Evolutionary conservation across 164 flowering plant genomes (phyloP).

Genomic region (Dillenia turbinata): DNA sequence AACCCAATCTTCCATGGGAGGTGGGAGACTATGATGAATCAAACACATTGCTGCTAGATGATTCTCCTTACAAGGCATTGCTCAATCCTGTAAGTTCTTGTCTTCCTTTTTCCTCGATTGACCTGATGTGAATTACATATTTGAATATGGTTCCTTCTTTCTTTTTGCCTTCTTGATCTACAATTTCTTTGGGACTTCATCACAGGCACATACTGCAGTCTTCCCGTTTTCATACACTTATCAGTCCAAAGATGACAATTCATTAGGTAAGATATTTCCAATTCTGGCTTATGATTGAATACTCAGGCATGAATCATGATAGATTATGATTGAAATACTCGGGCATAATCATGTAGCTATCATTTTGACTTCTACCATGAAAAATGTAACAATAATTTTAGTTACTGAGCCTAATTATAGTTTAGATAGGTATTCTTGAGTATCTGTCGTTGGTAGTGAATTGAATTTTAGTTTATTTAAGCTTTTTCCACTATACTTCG

Average conservation of each 20-base stretch:
- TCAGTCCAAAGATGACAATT: constrained; percentile 38
- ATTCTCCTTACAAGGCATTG: constrained; percentile 89
- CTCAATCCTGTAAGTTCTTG: constrained; percentile 68
- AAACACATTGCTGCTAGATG: constrained; percentile 85
- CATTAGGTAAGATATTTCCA: constrained; percentile 55
- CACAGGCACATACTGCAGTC: constrained; percentile 61
- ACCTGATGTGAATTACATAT: neutral
- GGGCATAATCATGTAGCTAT: too few relatives aligned
- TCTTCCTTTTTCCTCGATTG: neutral
- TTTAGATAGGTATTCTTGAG: too few relatives aligned
- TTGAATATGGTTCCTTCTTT: neutral
- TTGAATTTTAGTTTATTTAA: too few relatives aligned
- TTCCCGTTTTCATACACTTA: constrained; percentile 64
- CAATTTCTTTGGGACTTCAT: neutral
- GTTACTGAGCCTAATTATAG: too few relatives aligned
- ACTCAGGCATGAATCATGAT: too few relatives aligned
- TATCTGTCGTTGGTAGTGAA: too few relatives aligned
- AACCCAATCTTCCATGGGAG: constrained; percentile 62
- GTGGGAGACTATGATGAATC: constrained; percentile 62
- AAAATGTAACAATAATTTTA: too few relatives aligned
- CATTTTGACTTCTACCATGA: too few relatives aligned
- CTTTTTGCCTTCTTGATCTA: neutral
- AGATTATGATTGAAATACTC: too few relatives aligned
- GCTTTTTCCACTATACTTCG: too few relatives aligned
- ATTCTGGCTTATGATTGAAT: neutral